Percentiles rank a stretch among this genome's conserved stretches.
These are phyloP conservation scores for Colletotrichum musicola DNA, from an alignment of 2,329 filamentous ascomycete genomes.

Conservation along the genomic window DNA sequence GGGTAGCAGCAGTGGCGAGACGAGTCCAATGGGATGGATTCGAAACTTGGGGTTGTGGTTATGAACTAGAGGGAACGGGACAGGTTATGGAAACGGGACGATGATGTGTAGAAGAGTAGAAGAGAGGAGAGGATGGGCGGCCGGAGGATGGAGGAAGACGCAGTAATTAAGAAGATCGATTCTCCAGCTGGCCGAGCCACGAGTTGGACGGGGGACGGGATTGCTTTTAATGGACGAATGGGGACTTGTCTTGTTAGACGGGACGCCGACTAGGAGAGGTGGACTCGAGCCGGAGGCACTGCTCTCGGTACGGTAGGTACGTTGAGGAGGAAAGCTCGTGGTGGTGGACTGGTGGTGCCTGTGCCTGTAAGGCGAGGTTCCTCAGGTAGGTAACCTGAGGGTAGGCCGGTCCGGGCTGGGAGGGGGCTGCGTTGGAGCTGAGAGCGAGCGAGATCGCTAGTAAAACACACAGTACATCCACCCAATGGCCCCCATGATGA, in stretches of 20 bases:
- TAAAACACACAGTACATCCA: background rate
- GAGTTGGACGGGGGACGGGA: constrained; percentile 37
- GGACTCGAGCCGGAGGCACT: constrained; percentile 35
- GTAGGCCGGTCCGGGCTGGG: background rate
- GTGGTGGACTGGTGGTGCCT: background rate
- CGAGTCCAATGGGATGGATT: too few species aligned
- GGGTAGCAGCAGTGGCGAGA: constrained; percentile 27
- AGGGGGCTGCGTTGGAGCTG: background rate
- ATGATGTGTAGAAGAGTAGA: constrained; percentile 16
- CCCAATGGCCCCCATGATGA: background rate
- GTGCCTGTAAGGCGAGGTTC: background rate
- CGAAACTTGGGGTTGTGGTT: background rate
- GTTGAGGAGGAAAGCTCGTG: background rate
- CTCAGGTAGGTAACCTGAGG: too few species aligned
- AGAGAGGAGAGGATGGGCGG: constrained; percentile 9
- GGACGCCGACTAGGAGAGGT: constrained; percentile 21
- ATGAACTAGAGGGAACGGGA: background rate
- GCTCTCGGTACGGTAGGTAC: constrained; percentile 8
- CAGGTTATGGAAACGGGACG: background rate
- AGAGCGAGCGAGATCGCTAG: constrained; percentile 20
- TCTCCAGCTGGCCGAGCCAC: constrained; percentile 28
- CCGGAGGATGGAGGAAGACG: constrained; percentile 19
- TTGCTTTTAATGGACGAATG: constrained; percentile 39
- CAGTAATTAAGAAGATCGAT: constrained; percentile 35
- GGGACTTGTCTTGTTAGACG: constrained; percentile 20